A percentile compares a stretch with the other conserved stretches of the same genome.
Conservation (phyloP, 176 grass and related monocot species). For the Thinopyrum elongatum region DNA sequence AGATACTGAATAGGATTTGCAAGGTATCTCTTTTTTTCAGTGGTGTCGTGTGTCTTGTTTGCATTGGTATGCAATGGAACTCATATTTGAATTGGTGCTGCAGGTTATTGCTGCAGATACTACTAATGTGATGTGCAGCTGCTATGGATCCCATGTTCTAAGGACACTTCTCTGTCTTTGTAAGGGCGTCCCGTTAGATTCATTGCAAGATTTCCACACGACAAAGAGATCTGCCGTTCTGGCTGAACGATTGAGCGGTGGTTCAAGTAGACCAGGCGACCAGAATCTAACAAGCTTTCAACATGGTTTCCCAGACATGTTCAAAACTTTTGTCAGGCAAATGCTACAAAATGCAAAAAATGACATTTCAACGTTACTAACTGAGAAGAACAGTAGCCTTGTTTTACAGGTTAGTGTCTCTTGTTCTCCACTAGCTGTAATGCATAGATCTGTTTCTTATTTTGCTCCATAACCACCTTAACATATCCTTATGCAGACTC, state of each 20-base stretch:
- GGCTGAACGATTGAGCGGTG: slow-evolving; percentile 60
- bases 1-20: slow-evolving; percentile 73
- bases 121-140: slow-evolving; percentile 68
- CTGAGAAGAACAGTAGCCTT: slow-evolving; percentile 86
- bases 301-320: slow-evolving; percentile 52
- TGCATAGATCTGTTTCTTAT: neutral
- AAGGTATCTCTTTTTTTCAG: slow-evolving; percentile 45
- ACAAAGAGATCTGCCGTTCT: slow-evolving; percentile 72
- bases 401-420: slow-evolving; percentile 69
- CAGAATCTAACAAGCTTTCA: slow-evolving; percentile 38
- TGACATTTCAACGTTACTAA: slow-evolving; percentile 55
- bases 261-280: slow-evolving; percentile 37
- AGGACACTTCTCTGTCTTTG: slow-evolving; percentile 84
- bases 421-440: neutral
- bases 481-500: slow-evolving; percentile 46
- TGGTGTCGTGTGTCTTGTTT: neutral
- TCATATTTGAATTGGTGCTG: slow-evolving; percentile 17
- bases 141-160: slow-evolving; percentile 90
- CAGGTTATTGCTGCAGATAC: slow-evolving; percentile 68
- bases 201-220: slow-evolving; percentile 68
- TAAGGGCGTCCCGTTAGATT: slow-evolving; percentile 71
- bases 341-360: slow-evolving; percentile 61
- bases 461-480: slow-evolving; percentile 13
- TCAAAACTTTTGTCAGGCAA: slow-evolving; percentile 68
- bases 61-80: slow-evolving; percentile 5